Evolutionary conservation across 192 early-diverging fungal species (phyloP).

Genomic region (Coemansia sp.): DNA sequence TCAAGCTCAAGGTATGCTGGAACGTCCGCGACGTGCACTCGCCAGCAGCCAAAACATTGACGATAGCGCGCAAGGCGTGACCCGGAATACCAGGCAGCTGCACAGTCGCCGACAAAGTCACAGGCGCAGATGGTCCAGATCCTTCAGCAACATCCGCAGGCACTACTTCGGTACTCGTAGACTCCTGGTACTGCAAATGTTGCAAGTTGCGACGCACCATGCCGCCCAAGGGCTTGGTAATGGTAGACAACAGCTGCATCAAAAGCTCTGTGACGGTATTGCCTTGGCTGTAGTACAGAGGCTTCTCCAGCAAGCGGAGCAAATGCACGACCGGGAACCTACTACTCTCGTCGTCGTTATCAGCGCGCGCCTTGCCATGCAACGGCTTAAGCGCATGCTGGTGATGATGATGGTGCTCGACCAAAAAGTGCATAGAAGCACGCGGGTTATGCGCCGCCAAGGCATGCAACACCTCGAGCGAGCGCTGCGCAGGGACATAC

Average conservation of each 20-base stretch:
- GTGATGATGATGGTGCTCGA: constrained; percentile 28
- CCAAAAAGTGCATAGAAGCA: constrained; percentile 71
- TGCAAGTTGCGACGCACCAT: constrained; percentile 58
- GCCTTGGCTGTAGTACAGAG: constrained; percentile 78
- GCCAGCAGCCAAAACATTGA: constrained; percentile 86
- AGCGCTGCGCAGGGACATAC: constrained; percentile 87
- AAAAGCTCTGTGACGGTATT: constrained; percentile 79
- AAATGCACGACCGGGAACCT: constrained; percentile 66
- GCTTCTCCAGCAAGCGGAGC: constrained; percentile 81
- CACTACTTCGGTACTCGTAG: background rate
- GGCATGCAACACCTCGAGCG: constrained; percentile 79
- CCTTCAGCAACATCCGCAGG: background rate
- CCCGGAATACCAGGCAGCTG: constrained; percentile 83
- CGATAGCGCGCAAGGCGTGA: constrained; percentile 77
- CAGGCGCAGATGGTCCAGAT: constrained; percentile 9
- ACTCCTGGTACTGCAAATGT: constrained; percentile 19
- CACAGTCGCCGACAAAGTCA: constrained; percentile 26
- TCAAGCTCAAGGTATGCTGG: constrained; percentile 87
- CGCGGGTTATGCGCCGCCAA: constrained; percentile 77
- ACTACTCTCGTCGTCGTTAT: constrained; percentile 66
- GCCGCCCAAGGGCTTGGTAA: constrained; percentile 74
- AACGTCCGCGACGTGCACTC: constrained; percentile 93
- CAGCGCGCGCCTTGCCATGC: constrained; percentile 59
- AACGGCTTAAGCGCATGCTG: constrained; percentile 14
- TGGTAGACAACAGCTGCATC: constrained; percentile 80